phyloP scores from a whole-genome alignment of 441 rosid genomes.

The Erysimum pusillum region DNA sequence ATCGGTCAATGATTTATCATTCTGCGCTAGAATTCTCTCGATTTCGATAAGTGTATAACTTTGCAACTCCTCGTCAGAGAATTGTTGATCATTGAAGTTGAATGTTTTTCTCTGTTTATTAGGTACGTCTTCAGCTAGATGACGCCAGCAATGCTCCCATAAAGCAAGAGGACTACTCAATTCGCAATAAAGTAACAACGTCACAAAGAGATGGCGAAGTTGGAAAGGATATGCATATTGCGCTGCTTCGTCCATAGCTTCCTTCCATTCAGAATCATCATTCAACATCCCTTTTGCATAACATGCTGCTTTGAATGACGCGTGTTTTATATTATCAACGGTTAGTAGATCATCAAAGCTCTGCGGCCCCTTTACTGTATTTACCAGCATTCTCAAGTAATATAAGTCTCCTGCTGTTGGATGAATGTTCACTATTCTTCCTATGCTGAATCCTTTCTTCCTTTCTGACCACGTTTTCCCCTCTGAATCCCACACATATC shows the following conservation, averaged over 20 bases:
- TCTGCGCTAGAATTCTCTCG: not conserved
- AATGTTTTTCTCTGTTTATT: not conserved
- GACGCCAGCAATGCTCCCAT: constrained; percentile 20
- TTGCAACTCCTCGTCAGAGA: not conserved
- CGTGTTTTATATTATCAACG: not conserved
- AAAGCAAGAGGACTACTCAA: not conserved
- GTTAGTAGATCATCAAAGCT: constrained; percentile 2
- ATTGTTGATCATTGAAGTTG: not conserved
- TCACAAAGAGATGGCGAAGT: constrained; percentile 1
- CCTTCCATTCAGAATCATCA: constrained; percentile 8
- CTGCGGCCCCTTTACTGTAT: not conserved
- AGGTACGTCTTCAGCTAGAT: not conserved
- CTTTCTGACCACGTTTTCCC: not conserved
- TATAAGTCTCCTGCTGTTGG: not conserved
- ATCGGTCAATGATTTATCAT: not conserved
- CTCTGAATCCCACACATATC: not conserved
- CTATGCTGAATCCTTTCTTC: constrained; percentile 3
- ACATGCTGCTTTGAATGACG: constrained; percentile 9
- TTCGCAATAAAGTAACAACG: constrained; percentile 4
- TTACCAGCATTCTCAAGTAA: not conserved
- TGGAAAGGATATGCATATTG: not conserved
- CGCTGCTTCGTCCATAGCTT: constrained; percentile 7
- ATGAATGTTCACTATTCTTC: constrained; percentile 11
- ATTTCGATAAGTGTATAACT: constrained; percentile 12
- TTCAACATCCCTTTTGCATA: constrained; percentile 3